Conservation (phyloP, 768 basidiomycete species). For the Trametes punicea region DNA sequence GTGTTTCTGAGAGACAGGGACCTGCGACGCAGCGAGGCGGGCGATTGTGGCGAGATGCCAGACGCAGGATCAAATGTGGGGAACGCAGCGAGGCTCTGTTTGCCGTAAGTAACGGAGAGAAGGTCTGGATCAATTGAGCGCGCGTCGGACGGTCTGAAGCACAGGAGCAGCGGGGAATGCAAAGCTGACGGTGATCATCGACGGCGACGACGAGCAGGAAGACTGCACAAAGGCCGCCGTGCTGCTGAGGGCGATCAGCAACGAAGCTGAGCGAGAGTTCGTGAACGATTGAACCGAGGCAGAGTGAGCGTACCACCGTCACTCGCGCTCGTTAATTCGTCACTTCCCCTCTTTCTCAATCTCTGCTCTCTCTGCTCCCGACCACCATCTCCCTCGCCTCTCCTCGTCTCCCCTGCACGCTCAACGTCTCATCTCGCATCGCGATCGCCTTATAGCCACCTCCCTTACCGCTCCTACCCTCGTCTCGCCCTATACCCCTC, state of each 20-base stretch:
- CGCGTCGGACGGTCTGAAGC: constrained; percentile 10
- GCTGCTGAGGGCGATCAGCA: neutral
- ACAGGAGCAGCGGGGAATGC: neutral
- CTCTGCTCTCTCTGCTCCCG: neutral
- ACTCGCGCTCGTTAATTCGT: neutral
- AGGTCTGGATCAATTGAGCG: constrained; percentile 17
- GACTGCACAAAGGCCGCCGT: no score
- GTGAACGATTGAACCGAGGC: neutral
- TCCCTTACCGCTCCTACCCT: neutral
- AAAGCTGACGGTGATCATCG: neutral
- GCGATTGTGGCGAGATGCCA: constrained; percentile 2
- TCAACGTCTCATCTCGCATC: constrained; percentile 4
- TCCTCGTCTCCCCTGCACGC: neutral
- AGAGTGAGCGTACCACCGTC: constrained; percentile 10
- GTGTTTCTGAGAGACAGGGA: constrained; percentile 13
- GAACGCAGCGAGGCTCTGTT: neutral
- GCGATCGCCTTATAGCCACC: neutral
- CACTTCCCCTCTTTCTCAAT: constrained; percentile 4
- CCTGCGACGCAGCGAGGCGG: constrained; percentile 12
- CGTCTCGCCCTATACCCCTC: constrained; percentile 4
- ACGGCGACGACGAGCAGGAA: constrained; percentile 4
- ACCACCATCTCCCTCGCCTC: neutral
- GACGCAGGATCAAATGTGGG: constrained; percentile 4
- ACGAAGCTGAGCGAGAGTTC: neutral
- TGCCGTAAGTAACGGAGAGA: constrained; percentile 16